Base-by-base conservation (phyloP, 2,329 filamentous ascomycete species). In the Colletotrichum sojae region DNA sequence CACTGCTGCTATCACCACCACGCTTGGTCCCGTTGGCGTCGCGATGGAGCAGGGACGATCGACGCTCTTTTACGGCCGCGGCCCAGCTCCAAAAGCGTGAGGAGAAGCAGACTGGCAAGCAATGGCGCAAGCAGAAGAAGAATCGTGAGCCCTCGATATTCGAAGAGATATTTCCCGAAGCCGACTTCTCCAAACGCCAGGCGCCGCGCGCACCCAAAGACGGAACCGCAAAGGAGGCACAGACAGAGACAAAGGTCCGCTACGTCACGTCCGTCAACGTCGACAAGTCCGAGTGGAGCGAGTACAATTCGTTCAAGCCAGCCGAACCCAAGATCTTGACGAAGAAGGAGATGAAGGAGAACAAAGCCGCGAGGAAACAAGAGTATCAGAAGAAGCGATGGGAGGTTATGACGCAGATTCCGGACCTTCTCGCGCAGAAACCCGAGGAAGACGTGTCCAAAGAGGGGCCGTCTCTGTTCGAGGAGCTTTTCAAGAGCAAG, bases 161-260 rank as follows among this genome's bases (percentile, higher is more conserved):
- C 53, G 58, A 70, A 45, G 67, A 70, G 53, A 56, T 70, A 16
- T 70, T 70, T 12, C 67, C 67, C 1, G 36, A 69, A 22, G 62
- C 59, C 8, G 62, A 56, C 6, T 9, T 52, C 18, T 57, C 46
- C 13, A n/a, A 31, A 9, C 31, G 31, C 31, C 20, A 27, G 22
- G n/a, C 20, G n/a, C 18, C 46, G 31, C 46, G 16, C 46, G 10
- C 46, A 20, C 20, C 10, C 22, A 39, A 65, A 4, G 53, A 45
- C 18, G 36, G 4, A 10, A 40, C 18, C n/a, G 27, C 27, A 10
- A 40, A 46, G 18, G 60, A 40, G 20, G n/a, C 45, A 18, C 10
- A 67, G 16, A 49, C 54, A 10, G 18, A 55, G 6, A 36, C 48
- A 43, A 67, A 69, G 43, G 51, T 69, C 18, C 67, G 67, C 36